phyloP scores from a whole-genome alignment of 768 basidiomycete species.

The Inosperma sp. region DNA sequence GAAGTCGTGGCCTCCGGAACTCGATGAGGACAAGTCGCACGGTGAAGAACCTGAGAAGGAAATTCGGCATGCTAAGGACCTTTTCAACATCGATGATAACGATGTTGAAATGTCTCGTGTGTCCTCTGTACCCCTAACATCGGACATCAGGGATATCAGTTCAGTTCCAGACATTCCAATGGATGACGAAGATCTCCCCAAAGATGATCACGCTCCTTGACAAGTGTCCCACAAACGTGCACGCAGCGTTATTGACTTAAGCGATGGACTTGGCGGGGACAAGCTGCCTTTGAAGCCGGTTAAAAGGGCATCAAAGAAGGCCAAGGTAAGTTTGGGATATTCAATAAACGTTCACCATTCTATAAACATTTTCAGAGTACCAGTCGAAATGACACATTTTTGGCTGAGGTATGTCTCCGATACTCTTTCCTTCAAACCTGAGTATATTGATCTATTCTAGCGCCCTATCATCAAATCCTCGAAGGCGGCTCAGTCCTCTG shows the following conservation, averaged over 20 bases:
- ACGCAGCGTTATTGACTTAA: background rate
- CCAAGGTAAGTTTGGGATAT: background rate
- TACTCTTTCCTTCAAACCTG: too few species aligned
- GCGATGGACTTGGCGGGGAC: background rate
- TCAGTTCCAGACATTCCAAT: background rate
- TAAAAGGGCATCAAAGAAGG: background rate
- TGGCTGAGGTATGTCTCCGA: background rate
- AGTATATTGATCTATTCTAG: background rate
- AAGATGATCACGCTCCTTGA: background rate
- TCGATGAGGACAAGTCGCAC: too few species aligned
- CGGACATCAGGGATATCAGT: background rate
- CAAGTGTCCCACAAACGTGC: background rate
- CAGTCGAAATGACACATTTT: background rate
- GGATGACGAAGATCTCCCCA: too few species aligned
- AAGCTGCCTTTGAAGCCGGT: background rate
- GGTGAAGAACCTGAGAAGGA: too few species aligned
- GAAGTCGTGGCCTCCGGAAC: background rate
- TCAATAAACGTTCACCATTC: background rate
- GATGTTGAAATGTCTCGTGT: background rate
- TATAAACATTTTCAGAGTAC: background rate
- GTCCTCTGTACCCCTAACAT: background rate
- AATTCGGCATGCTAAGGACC: background rate
- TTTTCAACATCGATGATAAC: background rate
- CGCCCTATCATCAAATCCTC: background rate
- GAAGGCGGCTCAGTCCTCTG: background rate